phyloP scores from a whole-genome alignment of 2,329 filamentous ascomycete genomes.

The Colletotrichum higginsianum region DNA sequence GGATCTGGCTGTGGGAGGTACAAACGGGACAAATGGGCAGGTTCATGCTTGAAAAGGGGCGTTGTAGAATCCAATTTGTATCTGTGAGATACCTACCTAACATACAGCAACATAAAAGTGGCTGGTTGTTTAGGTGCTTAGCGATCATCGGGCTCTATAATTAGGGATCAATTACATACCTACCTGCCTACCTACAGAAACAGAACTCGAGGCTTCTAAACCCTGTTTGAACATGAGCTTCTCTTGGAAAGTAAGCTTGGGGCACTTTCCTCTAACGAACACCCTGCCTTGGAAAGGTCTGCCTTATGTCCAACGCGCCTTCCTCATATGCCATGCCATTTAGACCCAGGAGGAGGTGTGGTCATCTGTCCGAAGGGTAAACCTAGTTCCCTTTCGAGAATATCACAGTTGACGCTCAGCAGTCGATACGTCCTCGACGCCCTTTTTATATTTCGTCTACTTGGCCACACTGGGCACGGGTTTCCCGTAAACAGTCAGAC shows the following conservation, averaged over 20 bases:
- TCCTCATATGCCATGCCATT: not conserved
- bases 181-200: too few species aligned
- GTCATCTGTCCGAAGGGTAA: not conserved
- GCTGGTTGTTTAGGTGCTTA: too few species aligned
- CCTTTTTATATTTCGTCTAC: not conserved
- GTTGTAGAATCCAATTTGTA: not conserved
- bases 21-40: slow-evolving; percentile 34
- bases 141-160: too few species aligned
- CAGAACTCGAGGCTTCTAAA: too few species aligned
- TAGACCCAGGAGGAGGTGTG: not conserved
- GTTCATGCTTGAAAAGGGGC: slow-evolving; percentile 5
- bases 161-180: not conserved
- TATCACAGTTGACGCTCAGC: too few species aligned
- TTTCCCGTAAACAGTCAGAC: not conserved
- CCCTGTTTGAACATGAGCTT: too few species aligned
- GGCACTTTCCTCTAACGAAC: not conserved
- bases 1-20: slow-evolving; percentile 7
- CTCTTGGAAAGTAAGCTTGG: not conserved
- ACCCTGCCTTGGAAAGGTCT: not conserved
- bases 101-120: not conserved
- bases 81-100: not conserved
- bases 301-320: not conserved
- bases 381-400: not conserved
- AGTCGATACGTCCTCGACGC: not conserved
- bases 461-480: too few species aligned